Conservation (phyloP, 1,139 yeast genomes). For the Debaryomyces udenii region DNA sequence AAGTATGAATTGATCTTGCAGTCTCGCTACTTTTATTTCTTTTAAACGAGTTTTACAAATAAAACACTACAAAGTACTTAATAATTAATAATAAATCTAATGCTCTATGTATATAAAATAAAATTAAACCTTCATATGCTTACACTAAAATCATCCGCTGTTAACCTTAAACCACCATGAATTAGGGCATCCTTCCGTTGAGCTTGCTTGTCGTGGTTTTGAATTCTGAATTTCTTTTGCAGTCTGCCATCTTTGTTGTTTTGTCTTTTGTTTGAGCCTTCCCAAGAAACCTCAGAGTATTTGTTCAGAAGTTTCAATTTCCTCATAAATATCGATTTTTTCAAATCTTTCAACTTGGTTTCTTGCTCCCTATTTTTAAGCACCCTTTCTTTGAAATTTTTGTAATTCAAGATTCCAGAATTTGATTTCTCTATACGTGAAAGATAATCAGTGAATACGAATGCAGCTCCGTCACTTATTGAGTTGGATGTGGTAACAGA, state of each 20-base stretch:
- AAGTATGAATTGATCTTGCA: slow-evolving; percentile 2
- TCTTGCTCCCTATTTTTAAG: slow-evolving; percentile 9
- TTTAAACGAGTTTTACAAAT: not conserved
- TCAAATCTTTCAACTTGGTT: slow-evolving; percentile 4
- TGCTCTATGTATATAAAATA: slow-evolving; percentile 3
- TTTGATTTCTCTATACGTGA: slow-evolving; percentile 6
- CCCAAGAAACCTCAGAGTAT: slow-evolving; percentile 13
- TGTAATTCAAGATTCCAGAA: slow-evolving; percentile 2
- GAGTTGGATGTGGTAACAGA: not conserved
- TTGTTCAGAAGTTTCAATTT: slow-evolving; percentile 13
- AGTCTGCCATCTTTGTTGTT: slow-evolving; percentile 3
- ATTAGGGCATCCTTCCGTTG: slow-evolving; percentile 13
- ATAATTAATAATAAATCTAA: slow-evolving; percentile 1
- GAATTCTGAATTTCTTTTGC: slow-evolving; percentile 7
- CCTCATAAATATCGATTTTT: slow-evolving; percentile 11
- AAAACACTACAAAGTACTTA: not conserved
- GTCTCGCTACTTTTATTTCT: slow-evolving; percentile 1
- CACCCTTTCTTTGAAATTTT: slow-evolving; percentile 10
- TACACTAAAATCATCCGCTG: slow-evolving; percentile 13
- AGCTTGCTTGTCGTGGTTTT: slow-evolving; percentile 10
- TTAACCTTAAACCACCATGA: slow-evolving; percentile 15
- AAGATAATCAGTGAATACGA: slow-evolving; percentile 5
- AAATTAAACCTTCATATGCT: slow-evolving; percentile 3
- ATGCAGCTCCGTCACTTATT: not conserved
- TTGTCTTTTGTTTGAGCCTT: slow-evolving; percentile 1